These are phyloP conservation scores for Orbilia blumenaviensis DNA, from an alignment of 2,329 filamentous ascomycete species.

Conservation along the genomic window DNA sequence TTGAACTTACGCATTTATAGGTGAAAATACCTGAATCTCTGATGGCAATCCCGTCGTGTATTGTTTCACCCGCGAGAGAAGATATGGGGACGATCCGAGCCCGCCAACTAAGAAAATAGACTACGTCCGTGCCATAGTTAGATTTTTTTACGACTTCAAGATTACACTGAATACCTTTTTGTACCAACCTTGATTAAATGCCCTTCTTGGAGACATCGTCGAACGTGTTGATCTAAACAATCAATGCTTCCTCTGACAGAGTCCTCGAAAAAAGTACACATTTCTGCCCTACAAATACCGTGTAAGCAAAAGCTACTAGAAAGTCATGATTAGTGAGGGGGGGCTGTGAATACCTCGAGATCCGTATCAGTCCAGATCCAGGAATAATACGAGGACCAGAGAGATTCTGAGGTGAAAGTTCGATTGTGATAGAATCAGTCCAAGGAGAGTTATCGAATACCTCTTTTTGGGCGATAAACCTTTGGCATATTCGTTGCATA, in stretches of 20 bases:
- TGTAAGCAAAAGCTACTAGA: neutral
- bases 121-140: neutral
- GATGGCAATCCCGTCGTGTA: neutral
- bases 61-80: neutral
- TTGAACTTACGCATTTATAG: conserved; percentile 1
- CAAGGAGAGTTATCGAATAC: conserved; percentile 2
- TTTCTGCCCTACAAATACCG: neutral
- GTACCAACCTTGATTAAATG: neutral
- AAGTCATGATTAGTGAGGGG: neutral
- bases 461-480: neutral
- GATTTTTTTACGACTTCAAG: too few species aligned
- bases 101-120: conserved; percentile 12
- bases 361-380: neutral
- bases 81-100: conserved; percentile 7
- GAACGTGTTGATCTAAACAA: neutral
- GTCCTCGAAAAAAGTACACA: conserved; percentile 5
- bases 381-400: neutral
- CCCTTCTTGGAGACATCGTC: conserved; percentile 2
- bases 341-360: neutral
- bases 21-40: neutral
- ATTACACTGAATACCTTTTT: too few species aligned
- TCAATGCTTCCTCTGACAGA: conserved; percentile 5
- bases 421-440: neutral
- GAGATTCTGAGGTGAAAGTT: conserved; percentile 1
- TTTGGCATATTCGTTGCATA: conserved; percentile 1